Base-by-base conservation (phyloP, 148 eudicot species). In the Spergularia bocconei region DNA sequence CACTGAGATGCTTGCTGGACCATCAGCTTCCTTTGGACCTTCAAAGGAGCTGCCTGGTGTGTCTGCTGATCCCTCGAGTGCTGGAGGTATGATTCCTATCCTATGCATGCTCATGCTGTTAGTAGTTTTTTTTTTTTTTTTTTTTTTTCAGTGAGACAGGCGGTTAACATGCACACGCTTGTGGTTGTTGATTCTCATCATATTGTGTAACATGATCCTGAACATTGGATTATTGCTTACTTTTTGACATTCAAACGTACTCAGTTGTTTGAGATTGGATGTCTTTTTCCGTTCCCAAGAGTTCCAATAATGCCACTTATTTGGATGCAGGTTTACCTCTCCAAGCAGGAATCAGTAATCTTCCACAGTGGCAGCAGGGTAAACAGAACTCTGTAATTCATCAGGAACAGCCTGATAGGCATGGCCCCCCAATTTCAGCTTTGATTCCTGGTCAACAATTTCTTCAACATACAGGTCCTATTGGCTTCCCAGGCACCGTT, bases 1-100 rank as follows among this genome's bases (percentile, higher is more conserved):
- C 83, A 82, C 84, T 81, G 97, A 95, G 85, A 95, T 95, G 99
- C 66, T 91, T 73, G 89, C 86, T 59, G 97, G 93, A 62, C 77
- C 82, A 38, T 82, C 98, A 1, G 70, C 85, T 59, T 81, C 83
- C 82, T 59, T 81, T 1, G 93, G 88, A 23, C 81, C 83, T 73
- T 86, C 77, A 10, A 83, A 84, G 38, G 97, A 92, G 7, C 68
- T 84, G 52, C 79, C 81, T 64, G 74, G 89, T 80, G 71, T 86
- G 60, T 77, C 89, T 51, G 76, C 79, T 38, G 93, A 87, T 81
- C 79, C 80, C 50, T 83, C 82, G 59, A 63, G 78, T 69, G 76
- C 79, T 52, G 73, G 86, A 54, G 88, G 91, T 86, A 81, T 52
- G 69, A 62, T 63, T 9, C 41, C 53, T 33, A 36, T 62, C 25